Conservation (phyloP, 1,284 basidiomycete species). For the Chiua sp. region DNA sequence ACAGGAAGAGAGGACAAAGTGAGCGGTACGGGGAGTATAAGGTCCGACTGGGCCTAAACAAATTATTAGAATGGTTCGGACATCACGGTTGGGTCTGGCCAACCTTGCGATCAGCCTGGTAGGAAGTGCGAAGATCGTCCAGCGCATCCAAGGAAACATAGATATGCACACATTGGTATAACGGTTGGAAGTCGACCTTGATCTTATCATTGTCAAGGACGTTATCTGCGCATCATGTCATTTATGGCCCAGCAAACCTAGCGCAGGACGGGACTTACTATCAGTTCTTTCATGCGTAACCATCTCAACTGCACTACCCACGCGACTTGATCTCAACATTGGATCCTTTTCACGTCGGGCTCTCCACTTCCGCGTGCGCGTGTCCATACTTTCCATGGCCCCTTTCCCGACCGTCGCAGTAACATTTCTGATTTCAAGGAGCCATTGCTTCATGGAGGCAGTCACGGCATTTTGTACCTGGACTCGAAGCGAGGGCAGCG, state of each 20-base stretch:
- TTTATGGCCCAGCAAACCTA: neutral
- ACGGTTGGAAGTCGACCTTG: slow-evolving; percentile 90
- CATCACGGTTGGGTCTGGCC: slow-evolving; percentile 18
- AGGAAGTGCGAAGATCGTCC: slow-evolving; percentile 89
- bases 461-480: slow-evolving; percentile 95
- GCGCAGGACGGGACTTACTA: slow-evolving; percentile 60
- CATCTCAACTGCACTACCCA: slow-evolving; percentile 94
- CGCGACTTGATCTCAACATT: slow-evolving; percentile 76
- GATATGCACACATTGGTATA: slow-evolving; percentile 98
- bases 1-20: slow-evolving; percentile 61
- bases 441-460: slow-evolving; percentile 96
- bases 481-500: slow-evolving; percentile 86
- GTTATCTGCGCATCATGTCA: slow-evolving; percentile 63
- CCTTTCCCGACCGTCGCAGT: slow-evolving; percentile 87
- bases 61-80: slow-evolving; percentile 16
- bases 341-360: slow-evolving; percentile 79
- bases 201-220: slow-evolving; percentile 91
- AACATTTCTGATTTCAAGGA: slow-evolving; percentile 93
- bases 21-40: slow-evolving; percentile 84
- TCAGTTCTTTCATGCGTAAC: slow-evolving; percentile 95
- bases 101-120: slow-evolving; percentile 95
- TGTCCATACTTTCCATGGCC: slow-evolving; percentile 92
- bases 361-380: slow-evolving; percentile 86
- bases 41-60: slow-evolving; percentile 89
- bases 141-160: slow-evolving; percentile 91